Evolutionary conservation across 805 yeast species (phyloP).

Genomic region (Saccharomycopsis babjevae): DNA sequence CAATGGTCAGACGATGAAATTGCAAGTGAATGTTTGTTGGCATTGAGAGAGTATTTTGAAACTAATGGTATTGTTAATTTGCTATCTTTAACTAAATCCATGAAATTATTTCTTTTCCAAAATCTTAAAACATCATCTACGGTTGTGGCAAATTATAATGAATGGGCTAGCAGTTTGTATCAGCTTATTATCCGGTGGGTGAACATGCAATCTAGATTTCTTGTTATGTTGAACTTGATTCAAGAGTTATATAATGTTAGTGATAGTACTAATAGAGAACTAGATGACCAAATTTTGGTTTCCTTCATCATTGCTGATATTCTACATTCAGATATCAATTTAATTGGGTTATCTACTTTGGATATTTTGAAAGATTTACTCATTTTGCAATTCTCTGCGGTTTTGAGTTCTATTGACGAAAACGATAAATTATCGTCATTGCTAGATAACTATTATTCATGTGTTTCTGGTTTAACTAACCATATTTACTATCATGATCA

Average conservation of each 20-base stretch:
- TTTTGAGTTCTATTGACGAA: constrained; percentile 9
- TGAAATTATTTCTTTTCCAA: constrained; percentile 36
- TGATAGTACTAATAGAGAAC: constrained; percentile 6
- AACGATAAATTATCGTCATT: not conserved
- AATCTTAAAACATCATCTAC: constrained; percentile 21
- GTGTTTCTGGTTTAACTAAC: constrained; percentile 60
- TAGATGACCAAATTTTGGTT: constrained; percentile 28
- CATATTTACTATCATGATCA: constrained; percentile 85
- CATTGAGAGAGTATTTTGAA: constrained; percentile 53
- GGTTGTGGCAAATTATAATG: not conserved
- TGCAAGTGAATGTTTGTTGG: constrained; percentile 23
- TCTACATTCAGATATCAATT: constrained; percentile 66
- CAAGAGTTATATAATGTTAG: constrained; percentile 23
- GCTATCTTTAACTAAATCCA: constrained; percentile 41
- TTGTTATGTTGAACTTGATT: constrained; percentile 42
- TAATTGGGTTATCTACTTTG: constrained; percentile 79
- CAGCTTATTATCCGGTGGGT: constrained; percentile 65
- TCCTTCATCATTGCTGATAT: constrained; percentile 44
- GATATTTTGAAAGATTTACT: constrained; percentile 61
- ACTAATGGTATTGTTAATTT: constrained; percentile 55
- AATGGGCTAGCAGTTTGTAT: constrained; percentile 50
- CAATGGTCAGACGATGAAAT: constrained; percentile 13
- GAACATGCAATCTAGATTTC: constrained; percentile 69
- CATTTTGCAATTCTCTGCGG: constrained; percentile 31
- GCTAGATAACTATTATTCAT: constrained; percentile 26